Base-by-base conservation (phyloP, 2,329 filamentous ascomycete species). In the Fusarium drepaniforme region DNA sequence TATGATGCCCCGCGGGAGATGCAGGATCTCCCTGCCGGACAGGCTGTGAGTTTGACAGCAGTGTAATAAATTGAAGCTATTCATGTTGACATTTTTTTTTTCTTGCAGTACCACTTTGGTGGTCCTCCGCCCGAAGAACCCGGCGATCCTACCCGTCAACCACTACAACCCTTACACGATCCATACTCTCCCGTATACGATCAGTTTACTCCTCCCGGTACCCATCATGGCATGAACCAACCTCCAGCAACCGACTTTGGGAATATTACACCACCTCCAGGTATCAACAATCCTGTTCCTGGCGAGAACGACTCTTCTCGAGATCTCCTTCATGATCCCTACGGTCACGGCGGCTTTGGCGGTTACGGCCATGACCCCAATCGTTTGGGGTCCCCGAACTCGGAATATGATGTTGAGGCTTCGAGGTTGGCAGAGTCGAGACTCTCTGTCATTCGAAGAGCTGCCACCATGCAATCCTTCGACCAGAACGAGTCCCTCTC, bases 11-110 rank as follows among this genome's bases (percentile, higher is more conserved):
- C 73, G 49, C 74, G 73, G 33, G 68, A 70, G 56, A 75, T 77
- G 75, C 75, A 77, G 66, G 71, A 77, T 60, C 62, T 77, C 28
- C 75, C 75, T 12, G 73, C 75, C 38, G 69, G 69, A n/a, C 69
- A 77, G 23, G 72, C 76, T 42, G 75, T 77, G 66, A 71, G 75
- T 76, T 33, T 21, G 49, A 23, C 33, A 58, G 8, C 11, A 38
- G 9, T 28, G 5, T 16, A 58, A 11, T 25, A 28, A 38, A 18
- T 58, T 5, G 37, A 59, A 12, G 21, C 12, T 40, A 28, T 59
- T 59, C 23, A 21, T 28, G 21, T 40, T 40, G n/a, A 28, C 38
- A 18, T 28, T 57, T 8, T 37, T 16, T 28, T 51, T 6, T 37
- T 16, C n/a, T 15, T 13, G 21, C n/a, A 76, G 74, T 76, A 76